These are phyloP conservation scores for Balakata baccata DNA, from an alignment of 345 rosid genomes.

Conservation along the genomic window DNA sequence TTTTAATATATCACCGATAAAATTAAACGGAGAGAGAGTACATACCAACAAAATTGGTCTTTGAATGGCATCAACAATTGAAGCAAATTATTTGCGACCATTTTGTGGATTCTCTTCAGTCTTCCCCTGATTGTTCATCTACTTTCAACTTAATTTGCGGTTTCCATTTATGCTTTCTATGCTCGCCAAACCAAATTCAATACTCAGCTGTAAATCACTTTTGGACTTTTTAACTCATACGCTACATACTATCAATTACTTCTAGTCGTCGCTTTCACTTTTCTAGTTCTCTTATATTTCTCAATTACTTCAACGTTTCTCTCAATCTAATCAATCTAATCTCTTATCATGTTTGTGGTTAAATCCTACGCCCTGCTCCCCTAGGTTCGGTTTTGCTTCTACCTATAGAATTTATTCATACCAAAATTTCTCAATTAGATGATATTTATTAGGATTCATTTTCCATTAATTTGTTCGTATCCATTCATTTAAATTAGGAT, in stretches of 20 bases:
- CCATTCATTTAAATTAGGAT: too few relatives aligned
- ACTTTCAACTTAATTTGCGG: background rate
- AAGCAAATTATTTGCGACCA: background rate
- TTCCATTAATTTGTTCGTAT: too few relatives aligned
- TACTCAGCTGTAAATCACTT: too few relatives aligned
- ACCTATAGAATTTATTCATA: too few relatives aligned
- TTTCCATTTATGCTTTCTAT: background rate
- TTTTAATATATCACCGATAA: too few relatives aligned
- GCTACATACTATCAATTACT: background rate
- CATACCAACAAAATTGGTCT: conserved; percentile 27
- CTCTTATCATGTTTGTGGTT: background rate
- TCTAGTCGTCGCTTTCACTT: conserved; percentile 8
- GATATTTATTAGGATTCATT: too few relatives aligned
- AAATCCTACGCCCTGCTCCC: background rate
- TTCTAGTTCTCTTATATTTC: background rate
- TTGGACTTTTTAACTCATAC: background rate
- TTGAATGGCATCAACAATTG: conserved; percentile 15
- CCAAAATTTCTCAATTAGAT: too few relatives aligned
- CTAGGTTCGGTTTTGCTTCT: background rate
- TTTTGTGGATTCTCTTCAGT: background rate
- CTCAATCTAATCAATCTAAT: background rate
- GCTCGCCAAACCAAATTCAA: too few relatives aligned
- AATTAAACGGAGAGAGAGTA: too few relatives aligned
- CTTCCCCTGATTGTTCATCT: background rate
- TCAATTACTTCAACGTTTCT: background rate